Percentiles rank a stretch among this genome's conserved stretches.
Conservation (phyloP, 2,329 filamentous ascomycete genomes). For the Botrytis paeoniae region DNA sequence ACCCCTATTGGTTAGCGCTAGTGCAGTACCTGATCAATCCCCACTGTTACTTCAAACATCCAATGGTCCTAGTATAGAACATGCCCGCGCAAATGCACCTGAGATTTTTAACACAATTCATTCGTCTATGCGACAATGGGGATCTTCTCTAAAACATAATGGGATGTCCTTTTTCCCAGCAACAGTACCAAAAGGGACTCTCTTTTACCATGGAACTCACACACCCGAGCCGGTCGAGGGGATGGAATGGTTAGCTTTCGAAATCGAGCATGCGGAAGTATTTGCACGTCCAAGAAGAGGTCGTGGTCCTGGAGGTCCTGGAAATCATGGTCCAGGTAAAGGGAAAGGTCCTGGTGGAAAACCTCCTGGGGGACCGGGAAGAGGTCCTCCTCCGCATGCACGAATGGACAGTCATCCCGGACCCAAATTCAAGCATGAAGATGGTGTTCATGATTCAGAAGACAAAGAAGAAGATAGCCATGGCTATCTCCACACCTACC, state of each 20-base stretch:
- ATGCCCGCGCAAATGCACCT: constrained; percentile 49
- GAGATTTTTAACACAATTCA: constrained; percentile 72
- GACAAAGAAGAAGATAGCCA: constrained; percentile 8
- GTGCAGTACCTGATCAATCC: not conserved
- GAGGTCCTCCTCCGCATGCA: constrained; percentile 17
- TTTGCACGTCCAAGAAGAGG: constrained; percentile 49
- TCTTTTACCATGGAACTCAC: constrained; percentile 64
- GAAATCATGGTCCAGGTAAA: constrained; percentile 12
- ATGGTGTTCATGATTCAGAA: not conserved
- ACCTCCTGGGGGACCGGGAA: constrained; percentile 4
- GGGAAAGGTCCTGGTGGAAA: not conserved
- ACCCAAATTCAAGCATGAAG: not conserved
- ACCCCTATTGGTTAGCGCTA: not conserved
- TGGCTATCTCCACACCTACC: constrained; percentile 67
- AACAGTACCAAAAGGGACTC: constrained; percentile 59
- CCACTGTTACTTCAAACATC: not conserved
- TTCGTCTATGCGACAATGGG: constrained; percentile 70
- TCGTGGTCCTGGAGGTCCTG: constrained; percentile 19
- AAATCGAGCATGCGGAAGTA: constrained; percentile 67
- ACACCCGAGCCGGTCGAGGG: constrained; percentile 47
- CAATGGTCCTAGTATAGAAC: constrained; percentile 9
- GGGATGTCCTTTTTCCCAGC: constrained; percentile 70
- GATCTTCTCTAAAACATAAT: constrained; percentile 70
- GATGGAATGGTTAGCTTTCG: constrained; percentile 72
- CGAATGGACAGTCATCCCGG: not conserved